These are phyloP conservation scores for Sugiyamaella mastotermitis DNA, from an alignment of 805 yeast genomes.

Conservation along the genomic window DNA sequence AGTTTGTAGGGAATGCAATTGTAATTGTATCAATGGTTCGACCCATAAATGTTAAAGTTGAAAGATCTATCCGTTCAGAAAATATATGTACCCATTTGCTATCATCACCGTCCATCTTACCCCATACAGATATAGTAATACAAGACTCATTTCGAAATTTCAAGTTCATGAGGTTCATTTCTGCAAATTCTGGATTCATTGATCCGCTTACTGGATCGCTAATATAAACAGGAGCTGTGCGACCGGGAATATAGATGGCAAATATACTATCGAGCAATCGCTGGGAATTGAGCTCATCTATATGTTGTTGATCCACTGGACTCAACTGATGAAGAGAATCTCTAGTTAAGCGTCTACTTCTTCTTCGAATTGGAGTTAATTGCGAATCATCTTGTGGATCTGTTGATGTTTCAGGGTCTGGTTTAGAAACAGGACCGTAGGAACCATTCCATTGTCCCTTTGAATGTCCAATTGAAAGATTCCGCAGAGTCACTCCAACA, in stretches of 20 bases:
- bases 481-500: constrained; percentile 17
- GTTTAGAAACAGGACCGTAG: too few relatives aligned
- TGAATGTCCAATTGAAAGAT: constrained; percentile 3
- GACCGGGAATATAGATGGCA: constrained; percentile 10
- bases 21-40: constrained; percentile 14
- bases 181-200: constrained; percentile 22
- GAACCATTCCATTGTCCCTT: not conserved
- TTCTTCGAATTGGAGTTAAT: constrained; percentile 7
- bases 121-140: constrained; percentile 16
- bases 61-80: constrained; percentile 10
- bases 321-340: constrained; percentile 7
- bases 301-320: constrained; percentile 23
- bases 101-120: constrained; percentile 1
- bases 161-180: constrained; percentile 11
- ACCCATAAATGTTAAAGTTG: constrained; percentile 17
- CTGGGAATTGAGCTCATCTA: constrained; percentile 26
- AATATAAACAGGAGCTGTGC: constrained; percentile 16
- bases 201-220: constrained; percentile 17
- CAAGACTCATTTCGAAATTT: constrained; percentile 6
- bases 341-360: constrained; percentile 7
- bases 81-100: constrained; percentile 9
- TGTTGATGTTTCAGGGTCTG: not conserved
- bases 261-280: constrained; percentile 16
- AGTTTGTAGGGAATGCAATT: constrained; percentile 13
- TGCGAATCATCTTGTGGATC: not conserved